These are phyloP conservation scores for Trichoderma asperellum DNA, from an alignment of 2,329 filamentous ascomycete species.

Conservation along the genomic window DNA sequence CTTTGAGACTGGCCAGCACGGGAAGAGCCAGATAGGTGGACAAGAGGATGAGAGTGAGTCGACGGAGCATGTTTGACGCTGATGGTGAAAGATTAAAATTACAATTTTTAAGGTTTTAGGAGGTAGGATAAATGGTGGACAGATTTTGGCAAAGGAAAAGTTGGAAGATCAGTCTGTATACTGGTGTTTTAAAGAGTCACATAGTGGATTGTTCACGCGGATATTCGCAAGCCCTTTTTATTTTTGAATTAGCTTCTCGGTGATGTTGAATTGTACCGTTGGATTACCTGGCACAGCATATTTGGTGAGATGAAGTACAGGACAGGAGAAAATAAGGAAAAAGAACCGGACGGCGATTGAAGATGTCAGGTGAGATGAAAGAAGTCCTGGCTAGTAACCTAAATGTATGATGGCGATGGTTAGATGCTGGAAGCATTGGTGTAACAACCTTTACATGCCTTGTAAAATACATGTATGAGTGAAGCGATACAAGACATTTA, in stretches of 20 bases:
- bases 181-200: not conserved
- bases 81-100: not conserved
- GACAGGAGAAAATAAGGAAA: not conserved
- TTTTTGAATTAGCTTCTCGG: constrained; percentile 1
- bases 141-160: not conserved
- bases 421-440: not conserved
- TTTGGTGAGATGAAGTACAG: constrained; percentile 20
- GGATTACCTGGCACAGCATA: constrained; percentile 18
- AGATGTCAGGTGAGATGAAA: not conserved
- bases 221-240: not conserved
- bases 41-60: not conserved
- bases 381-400: not conserved
- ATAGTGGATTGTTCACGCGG: not conserved
- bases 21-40: constrained; percentile 19
- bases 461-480: no score
- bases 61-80: not conserved
- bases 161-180: not conserved
- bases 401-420: not conserved
- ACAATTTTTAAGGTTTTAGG: not conserved
- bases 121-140: not conserved
- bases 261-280: not conserved
- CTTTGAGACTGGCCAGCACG: constrained; percentile 31
- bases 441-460: not conserved
- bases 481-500: not conserved
- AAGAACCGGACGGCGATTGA: not conserved